Evolutionary conservation across 495 filamentous ascomycete genomes (phyloP).

Genomic region (Aspergillus affinis): DNA sequence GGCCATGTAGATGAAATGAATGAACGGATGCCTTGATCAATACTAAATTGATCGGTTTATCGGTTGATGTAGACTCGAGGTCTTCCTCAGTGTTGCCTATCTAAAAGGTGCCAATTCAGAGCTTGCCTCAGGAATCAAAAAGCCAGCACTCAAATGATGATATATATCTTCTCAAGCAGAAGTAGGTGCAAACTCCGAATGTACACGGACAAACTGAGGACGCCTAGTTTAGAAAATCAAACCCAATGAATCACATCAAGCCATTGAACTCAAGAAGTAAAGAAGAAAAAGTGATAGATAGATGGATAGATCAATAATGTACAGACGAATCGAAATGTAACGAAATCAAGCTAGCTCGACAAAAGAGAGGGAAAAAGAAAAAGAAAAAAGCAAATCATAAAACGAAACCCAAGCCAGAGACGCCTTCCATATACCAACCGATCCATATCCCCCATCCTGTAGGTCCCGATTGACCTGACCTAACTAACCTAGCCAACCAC

Average conservation of each 20-base stretch:
- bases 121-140: too few relatives aligned
- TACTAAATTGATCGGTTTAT: too few relatives aligned
- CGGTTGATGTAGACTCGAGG: too few relatives aligned
- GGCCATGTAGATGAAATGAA: too few relatives aligned
- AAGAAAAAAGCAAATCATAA: neutral
- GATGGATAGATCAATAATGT: neutral
- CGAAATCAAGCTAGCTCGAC: neutral
- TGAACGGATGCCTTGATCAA: too few relatives aligned
- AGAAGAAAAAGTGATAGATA: slow-evolving; percentile 6
- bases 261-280: slow-evolving; percentile 8
- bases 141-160: slow-evolving; percentile 6
- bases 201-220: slow-evolving; percentile 7
- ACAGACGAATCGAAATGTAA: neutral
- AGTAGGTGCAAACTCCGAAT: slow-evolving; percentile 14
- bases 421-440: neutral
- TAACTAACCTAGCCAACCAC: too few relatives aligned
- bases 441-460: neutral
- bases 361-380: slow-evolving; percentile 5
- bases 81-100: too few relatives aligned
- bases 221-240: slow-evolving; percentile 5
- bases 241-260: slow-evolving; percentile 6
- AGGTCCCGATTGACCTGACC: too few relatives aligned
- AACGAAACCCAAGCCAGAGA: neutral
- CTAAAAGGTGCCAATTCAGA: too few relatives aligned
- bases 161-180: slow-evolving; percentile 14